A percentile compares a stretch with the other conserved stretches of the same genome.
Evolutionary conservation across 2,329 filamentous ascomycete genomes (phyloP).

Genomic region (Thielaviopsis musarum): DNA sequence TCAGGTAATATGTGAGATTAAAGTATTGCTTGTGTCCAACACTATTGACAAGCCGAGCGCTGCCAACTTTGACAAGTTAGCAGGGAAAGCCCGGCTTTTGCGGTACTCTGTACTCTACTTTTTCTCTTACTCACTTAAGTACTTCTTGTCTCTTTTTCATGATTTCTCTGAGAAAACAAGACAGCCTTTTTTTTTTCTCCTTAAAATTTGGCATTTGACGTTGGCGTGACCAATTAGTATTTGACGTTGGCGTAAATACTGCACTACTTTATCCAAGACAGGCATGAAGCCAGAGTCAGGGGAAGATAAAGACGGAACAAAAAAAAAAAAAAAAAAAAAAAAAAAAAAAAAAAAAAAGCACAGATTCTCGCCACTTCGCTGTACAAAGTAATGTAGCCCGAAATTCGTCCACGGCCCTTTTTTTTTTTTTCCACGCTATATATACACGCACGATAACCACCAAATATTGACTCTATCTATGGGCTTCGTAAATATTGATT

Average conservation of each 20-base stretch:
- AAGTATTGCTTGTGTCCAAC: neutral
- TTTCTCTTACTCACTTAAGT: too few relatives aligned
- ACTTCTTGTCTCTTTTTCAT: too few relatives aligned
- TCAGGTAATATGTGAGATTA: neutral
- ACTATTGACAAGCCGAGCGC: neutral
- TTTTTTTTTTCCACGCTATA: neutral
- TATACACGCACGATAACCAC: neutral
- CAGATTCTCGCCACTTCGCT: too few relatives aligned
- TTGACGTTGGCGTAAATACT: too few relatives aligned
- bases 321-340: neutral
- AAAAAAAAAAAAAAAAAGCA: too few relatives aligned
- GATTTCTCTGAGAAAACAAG: neutral
- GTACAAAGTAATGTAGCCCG: too few relatives aligned
- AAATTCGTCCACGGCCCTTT: neutral
- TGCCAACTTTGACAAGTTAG: neutral
- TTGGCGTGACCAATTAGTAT: neutral
- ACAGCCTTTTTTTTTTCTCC: neutral
- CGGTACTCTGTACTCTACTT: too few relatives aligned
- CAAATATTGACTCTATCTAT: neutral
- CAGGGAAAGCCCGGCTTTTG: neutral
- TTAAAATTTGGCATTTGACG: neutral
- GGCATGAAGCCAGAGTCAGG: too few relatives aligned
- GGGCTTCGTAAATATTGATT: neutral
- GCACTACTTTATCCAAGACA: too few relatives aligned
- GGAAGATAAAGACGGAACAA: too few relatives aligned